Evolutionary conservation across 495 filamentous ascomycete genomes (phyloP).

Genomic region (Barbatosphaeria neglecta): DNA sequence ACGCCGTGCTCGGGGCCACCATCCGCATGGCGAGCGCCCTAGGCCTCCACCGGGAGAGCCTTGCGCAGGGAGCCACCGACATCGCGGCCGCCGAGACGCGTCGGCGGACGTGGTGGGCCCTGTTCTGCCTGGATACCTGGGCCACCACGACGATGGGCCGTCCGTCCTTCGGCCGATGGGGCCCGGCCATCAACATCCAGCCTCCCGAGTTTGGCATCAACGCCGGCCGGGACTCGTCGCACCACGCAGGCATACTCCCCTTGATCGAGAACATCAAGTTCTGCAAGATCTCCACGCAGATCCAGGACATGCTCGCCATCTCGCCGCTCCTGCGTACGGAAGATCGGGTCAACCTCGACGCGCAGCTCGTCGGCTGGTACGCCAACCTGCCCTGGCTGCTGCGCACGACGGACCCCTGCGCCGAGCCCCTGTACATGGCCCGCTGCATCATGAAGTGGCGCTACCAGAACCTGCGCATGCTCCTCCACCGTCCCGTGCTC

Average conservation of each 20-base stretch:
- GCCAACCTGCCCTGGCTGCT: slow-evolving; percentile 61
- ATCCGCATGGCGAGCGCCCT: slow-evolving; percentile 60
- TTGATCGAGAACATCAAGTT: slow-evolving; percentile 69
- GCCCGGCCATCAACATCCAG: slow-evolving; percentile 60
- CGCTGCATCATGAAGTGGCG: slow-evolving; percentile 74
- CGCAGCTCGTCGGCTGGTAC: slow-evolving; percentile 60
- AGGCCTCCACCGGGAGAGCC: slow-evolving; percentile 64
- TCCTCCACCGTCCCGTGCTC: slow-evolving; percentile 65
- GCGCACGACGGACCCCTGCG: slow-evolving; percentile 55
- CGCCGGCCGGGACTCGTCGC: slow-evolving; percentile 36
- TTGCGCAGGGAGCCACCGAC: slow-evolving; percentile 40
- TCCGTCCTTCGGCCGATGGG: slow-evolving; percentile 64
- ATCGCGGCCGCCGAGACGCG: slow-evolving; percentile 49
- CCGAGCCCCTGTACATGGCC: slow-evolving; percentile 56
- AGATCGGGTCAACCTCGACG: slow-evolving; percentile 53
- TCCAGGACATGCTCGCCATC: slow-evolving; percentile 65
- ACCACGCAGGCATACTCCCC: slow-evolving; percentile 53
- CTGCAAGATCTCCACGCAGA: slow-evolving; percentile 65
- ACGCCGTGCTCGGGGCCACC: slow-evolving; percentile 52
- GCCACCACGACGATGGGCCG: slow-evolving; percentile 65
- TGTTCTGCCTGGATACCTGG: slow-evolving; percentile 75
- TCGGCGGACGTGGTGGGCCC: slow-evolving; percentile 67
- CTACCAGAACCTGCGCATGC: slow-evolving; percentile 66
- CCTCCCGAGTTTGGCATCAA: slow-evolving; percentile 46
- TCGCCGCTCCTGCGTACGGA: slow-evolving; percentile 52